phyloP scores from a whole-genome alignment of 345 rosid genomes.

The Rhodomyrtus tomentosa region DNA sequence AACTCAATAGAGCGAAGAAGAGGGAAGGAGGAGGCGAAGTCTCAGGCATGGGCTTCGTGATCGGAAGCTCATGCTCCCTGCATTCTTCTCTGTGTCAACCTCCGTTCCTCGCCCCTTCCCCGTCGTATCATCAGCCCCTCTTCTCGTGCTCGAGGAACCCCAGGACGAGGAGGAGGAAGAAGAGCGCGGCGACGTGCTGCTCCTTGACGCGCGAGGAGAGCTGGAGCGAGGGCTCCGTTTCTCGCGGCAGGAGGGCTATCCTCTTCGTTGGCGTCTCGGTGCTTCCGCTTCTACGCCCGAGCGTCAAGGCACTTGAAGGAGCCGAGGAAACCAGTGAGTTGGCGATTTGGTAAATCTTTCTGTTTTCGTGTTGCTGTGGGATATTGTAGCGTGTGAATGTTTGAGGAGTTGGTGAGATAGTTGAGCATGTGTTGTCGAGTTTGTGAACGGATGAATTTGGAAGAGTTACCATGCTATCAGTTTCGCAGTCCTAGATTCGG shows the following conservation, averaged over 20 bases:
- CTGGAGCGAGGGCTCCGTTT: constrained; percentile 5
- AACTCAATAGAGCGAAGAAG: background rate
- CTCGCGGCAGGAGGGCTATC: constrained; percentile 35
- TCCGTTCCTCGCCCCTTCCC: constrained; percentile 4
- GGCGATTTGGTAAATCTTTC: background rate
- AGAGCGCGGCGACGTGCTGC: constrained; percentile 6
- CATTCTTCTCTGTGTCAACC: constrained; percentile 12
- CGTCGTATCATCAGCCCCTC: constrained; percentile 15
- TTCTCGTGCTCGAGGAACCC: constrained; percentile 17
- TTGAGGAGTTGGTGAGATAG: background rate
- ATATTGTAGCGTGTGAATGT: background rate
- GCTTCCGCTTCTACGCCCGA: constrained; percentile 50
- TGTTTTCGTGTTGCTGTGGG: background rate
- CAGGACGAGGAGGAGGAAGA: constrained; percentile 18
- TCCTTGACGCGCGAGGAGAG: constrained; percentile 21
- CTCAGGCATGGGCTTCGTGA: constrained; percentile 23
- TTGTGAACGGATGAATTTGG: background rate
- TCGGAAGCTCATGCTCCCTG: constrained; percentile 34
- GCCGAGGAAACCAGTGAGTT: constrained; percentile 15
- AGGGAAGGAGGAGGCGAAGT: background rate
- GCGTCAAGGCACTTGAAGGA: constrained; percentile 29
- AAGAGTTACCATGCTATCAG: background rate
- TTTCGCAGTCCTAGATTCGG: background rate
- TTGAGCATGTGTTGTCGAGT: background rate
- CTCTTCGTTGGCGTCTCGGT: constrained; percentile 57